Evolutionary conservation across 257 asterid species (phyloP).

Genomic region (Fraxinus pennsylvanica): DNA sequence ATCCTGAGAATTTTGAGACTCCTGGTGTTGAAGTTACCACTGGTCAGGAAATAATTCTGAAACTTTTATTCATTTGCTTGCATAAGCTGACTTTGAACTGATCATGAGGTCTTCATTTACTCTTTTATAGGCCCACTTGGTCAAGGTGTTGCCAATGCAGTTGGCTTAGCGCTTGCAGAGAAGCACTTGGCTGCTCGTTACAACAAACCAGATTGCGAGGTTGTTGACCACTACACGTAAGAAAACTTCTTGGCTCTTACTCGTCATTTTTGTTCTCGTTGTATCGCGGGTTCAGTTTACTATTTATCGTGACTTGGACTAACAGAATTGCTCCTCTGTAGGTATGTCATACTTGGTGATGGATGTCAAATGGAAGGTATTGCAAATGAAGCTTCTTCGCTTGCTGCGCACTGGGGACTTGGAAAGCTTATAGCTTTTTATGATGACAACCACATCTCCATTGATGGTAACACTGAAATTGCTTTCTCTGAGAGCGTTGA

Average conservation of each 20-base stretch:
- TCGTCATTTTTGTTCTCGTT: not conserved
- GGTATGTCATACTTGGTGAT: constrained; percentile 71
- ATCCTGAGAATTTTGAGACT: constrained; percentile 88
- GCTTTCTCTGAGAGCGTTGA: constrained; percentile 88
- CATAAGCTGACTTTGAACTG: not conserved
- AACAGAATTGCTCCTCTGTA: constrained; percentile 31
- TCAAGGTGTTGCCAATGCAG: constrained; percentile 88
- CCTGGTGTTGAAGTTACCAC: constrained; percentile 95
- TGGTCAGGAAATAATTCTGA: constrained; percentile 45
- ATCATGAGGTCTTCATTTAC: constrained; percentile 23
- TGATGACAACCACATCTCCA: constrained; percentile 92
- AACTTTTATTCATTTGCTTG: constrained; percentile 12
- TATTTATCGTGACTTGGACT: constrained; percentile 16
- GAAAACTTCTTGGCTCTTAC: constrained; percentile 14
- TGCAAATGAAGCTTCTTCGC: constrained; percentile 88
- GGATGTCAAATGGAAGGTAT: constrained; percentile 98
- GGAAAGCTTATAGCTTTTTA: constrained; percentile 93
- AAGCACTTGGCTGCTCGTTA: constrained; percentile 80
- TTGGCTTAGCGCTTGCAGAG: constrained; percentile 90
- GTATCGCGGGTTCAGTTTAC: constrained; percentile 6
- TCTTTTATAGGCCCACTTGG: constrained; percentile 75
- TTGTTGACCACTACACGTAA: constrained; percentile 88
- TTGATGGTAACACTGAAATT: constrained; percentile 95
- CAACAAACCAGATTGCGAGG: constrained; percentile 75
- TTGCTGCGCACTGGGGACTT: constrained; percentile 98